phyloP scores from a whole-genome alignment of 225 moss, liverwort and hornwort genomes.

The Physcomitrium patens region DNA sequence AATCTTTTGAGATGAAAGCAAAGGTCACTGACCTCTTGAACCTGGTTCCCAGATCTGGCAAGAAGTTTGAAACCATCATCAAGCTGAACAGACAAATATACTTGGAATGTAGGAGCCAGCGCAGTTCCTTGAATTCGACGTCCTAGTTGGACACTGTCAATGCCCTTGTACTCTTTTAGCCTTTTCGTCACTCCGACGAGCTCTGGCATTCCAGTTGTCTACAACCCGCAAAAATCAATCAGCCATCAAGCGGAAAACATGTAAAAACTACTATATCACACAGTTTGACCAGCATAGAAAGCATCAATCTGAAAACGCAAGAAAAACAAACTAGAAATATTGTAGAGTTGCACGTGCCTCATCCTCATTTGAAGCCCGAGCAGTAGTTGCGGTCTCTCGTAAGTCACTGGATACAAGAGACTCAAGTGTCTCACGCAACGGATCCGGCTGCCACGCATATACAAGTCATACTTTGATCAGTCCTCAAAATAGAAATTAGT shows the following conservation, averaged over 20 bases:
- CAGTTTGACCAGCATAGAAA: neutral
- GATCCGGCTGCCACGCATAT: slow-evolving; percentile 57
- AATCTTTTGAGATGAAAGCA: no score
- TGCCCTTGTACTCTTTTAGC: slow-evolving; percentile 58
- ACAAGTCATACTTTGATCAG: slow-evolving; percentile 6
- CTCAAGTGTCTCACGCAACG: slow-evolving; percentile 78
- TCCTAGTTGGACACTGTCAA: slow-evolving; percentile 55
- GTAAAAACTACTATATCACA: neutral
- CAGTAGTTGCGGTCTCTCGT: slow-evolving; percentile 24
- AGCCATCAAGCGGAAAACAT: neutral
- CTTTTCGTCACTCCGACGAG: slow-evolving; percentile 52
- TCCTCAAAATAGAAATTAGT: neutral
- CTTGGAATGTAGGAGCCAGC: slow-evolving; percentile 75
- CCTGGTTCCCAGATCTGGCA: slow-evolving; percentile 71
- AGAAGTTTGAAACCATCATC: slow-evolving; percentile 76
- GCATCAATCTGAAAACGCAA: slow-evolving; percentile 3
- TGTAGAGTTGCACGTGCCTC: slow-evolving; percentile 31
- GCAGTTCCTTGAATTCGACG: slow-evolving; percentile 69
- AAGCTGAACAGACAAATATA: slow-evolving; percentile 69
- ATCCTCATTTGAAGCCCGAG: slow-evolving; percentile 24
- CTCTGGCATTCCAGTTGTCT: slow-evolving; percentile 54
- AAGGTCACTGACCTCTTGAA: slow-evolving; percentile 43
- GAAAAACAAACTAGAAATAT: neutral
- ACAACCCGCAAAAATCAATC: slow-evolving; percentile 24
- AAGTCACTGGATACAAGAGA: slow-evolving; percentile 54